Percentiles rank a stretch among this genome's conserved stretches.
These are phyloP conservation scores for Xylariaceae sp. DNA, from an alignment of 2,329 filamentous ascomycete species.

Conservation along the genomic window DNA sequence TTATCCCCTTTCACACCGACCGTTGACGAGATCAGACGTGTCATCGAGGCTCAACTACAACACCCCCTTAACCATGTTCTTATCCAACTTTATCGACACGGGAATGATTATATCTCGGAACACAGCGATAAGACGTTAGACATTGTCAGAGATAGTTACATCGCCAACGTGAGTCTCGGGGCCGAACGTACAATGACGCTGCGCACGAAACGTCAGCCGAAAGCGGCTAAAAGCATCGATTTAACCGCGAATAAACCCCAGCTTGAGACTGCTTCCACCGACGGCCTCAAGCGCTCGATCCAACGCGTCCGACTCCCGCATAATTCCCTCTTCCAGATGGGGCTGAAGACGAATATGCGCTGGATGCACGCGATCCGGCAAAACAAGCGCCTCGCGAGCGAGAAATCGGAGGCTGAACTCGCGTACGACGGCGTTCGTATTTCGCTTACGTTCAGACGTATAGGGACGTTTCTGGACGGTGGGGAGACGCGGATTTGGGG, in stretches of 20 bases:
- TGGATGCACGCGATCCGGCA: constrained; percentile 92
- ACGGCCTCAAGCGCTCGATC: constrained; percentile 44
- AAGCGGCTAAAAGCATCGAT: background rate
- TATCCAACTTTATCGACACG: constrained; percentile 87
- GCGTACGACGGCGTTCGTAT: constrained; percentile 74
- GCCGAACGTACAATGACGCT: constrained; percentile 87
- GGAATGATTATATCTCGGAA: constrained; percentile 88
- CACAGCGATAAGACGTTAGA: constrained; percentile 97
- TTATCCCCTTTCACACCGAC: constrained; percentile 69
- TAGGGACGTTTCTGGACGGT: constrained; percentile 74
- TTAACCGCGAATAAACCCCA: constrained; percentile 3
- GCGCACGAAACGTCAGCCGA: constrained; percentile 63
- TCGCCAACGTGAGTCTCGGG: constrained; percentile 91
- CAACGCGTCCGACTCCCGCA: constrained; percentile 74
- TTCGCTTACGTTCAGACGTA: constrained; percentile 83
- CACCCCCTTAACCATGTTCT: constrained; percentile 86
- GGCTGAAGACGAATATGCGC: constrained; percentile 70
- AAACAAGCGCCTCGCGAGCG: constrained; percentile 66
- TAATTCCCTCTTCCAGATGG: constrained; percentile 82
- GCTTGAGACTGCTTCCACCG: constrained; percentile 22
- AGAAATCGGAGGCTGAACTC: constrained; percentile 65
- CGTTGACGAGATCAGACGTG: constrained; percentile 61
- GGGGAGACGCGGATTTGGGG: constrained; percentile 75
- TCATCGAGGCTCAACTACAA: constrained; percentile 66
- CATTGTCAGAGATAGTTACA: constrained; percentile 72